These are phyloP conservation scores for Trifolium pratense DNA, from an alignment of 306 rosid genomes.

Conservation along the genomic window DNA sequence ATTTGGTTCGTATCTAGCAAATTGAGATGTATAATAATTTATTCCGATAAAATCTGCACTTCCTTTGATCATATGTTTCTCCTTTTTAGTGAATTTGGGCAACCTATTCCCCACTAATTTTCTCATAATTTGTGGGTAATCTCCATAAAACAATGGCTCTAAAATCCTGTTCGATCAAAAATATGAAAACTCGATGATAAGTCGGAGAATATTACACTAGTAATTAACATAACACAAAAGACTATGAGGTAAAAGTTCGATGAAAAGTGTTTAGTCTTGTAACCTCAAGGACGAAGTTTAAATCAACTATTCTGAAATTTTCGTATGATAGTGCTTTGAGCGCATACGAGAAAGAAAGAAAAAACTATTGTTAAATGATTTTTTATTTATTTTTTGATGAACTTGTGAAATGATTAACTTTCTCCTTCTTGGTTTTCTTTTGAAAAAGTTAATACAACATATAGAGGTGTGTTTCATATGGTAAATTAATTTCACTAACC, in stretches of 20 bases:
- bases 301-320: no score
- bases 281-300: no score
- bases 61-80: constrained; percentile 39
- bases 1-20: constrained; percentile 33
- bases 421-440: no score
- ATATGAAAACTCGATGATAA: neutral
- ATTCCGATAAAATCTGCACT: constrained; percentile 44
- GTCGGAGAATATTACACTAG: neutral
- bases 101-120: constrained; percentile 40
- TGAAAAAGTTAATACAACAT: no score
- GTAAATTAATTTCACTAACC: constrained; percentile 23
- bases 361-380: no score
- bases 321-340: no score
- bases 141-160: constrained; percentile 41
- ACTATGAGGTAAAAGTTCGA: no score
- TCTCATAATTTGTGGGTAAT: constrained; percentile 48
- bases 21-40: constrained; percentile 48
- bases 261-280: no score
- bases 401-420: no score
- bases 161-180: constrained; percentile 41
- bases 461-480: no score
- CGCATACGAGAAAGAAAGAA: no score
- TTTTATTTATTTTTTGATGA: no score
- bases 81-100: constrained; percentile 40
- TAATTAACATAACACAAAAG: neutral